Evolutionary conservation across 1,284 basidiomycete genomes (phyloP).

Genomic region (Golubevia pallescens): DNA sequence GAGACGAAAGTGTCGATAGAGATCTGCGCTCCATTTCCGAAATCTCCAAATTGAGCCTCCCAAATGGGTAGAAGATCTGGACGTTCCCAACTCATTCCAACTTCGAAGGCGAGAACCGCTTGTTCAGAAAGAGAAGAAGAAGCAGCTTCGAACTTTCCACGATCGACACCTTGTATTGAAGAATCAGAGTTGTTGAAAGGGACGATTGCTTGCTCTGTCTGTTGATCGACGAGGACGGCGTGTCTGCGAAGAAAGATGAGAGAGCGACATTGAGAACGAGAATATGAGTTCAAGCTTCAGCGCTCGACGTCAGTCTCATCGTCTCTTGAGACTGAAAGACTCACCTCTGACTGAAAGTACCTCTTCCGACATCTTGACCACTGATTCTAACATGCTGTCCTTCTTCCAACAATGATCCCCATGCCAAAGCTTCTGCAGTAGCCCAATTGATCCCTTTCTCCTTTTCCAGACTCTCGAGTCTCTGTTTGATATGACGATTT

Average conservation of each 20-base stretch:
- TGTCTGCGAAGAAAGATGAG: constrained; percentile 67
- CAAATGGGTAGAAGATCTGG: constrained; percentile 81
- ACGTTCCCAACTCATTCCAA: constrained; percentile 81
- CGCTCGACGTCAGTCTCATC: no score
- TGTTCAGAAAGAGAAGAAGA: constrained; percentile 26
- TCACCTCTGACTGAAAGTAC: constrained; percentile 8
- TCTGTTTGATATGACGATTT: constrained; percentile 77
- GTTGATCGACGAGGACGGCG: constrained; percentile 87
- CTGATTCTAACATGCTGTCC: constrained; percentile 82
- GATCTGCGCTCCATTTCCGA: constrained; percentile 85
- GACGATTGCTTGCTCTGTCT: constrained; percentile 72
- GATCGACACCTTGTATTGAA: not conserved
- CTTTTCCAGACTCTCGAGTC: constrained; percentile 75
- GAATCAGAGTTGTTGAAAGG: constrained; percentile 71
- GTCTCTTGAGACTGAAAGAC: not conserved
- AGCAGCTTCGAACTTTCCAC: constrained; percentile 8
- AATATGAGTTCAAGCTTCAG: no score
- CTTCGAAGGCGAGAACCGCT: constrained; percentile 73
- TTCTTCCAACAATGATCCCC: constrained; percentile 80
- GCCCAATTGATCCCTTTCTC: constrained; percentile 81
- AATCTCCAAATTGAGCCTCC: constrained; percentile 90
- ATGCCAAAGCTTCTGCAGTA: constrained; percentile 85
- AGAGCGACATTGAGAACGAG: no score
- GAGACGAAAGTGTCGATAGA: constrained; percentile 86
- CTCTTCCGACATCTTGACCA: constrained; percentile 80